Base-by-base conservation (phyloP, 1,284 basidiomycete species). In the Boletus hoseneyae region DNA sequence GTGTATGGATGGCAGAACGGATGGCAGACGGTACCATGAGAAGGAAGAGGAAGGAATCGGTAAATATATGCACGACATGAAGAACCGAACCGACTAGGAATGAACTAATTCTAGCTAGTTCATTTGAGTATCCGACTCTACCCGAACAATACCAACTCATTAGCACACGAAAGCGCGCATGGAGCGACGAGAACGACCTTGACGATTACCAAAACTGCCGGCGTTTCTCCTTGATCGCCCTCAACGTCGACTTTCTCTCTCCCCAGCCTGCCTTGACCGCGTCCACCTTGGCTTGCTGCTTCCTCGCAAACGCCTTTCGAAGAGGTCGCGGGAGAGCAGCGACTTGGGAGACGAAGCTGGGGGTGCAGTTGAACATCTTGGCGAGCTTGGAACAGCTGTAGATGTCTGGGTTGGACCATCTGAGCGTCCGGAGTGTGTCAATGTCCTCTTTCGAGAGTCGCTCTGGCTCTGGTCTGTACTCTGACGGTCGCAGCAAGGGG, bases 351-450 rank as follows among this genome's bases (percentile, higher is more conserved):
- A 87, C 77, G 51, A 85, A 83, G 23, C 71, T 64, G 27, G 73
- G 69, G 1, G 80, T 78, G 65, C 78, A 80, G 4, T 73, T 70
- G 63, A 85, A 87, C 71, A 74, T 77, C 54, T 73, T 70, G 3
- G 85, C 83, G 11, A 87, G 70, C 56, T 69, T 73, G 42, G 63
- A 61, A 11, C 78, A 73, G 42, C 76, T 80, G 61, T 80, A 82
- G 32, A 65, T 68, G 6, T 60, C 60, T 1, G 84, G 84, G 57
- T 85, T 65, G 39, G 66, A 65, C 38, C 61, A 64, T 40, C 87
- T 74, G 42, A 90, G 73, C 33, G 74, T 58, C 38, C 76, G 74
- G 51, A 90, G 79, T 57, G 79, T 72, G 35, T 70, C 73, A 10
- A 90, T 65, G 50, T 75, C 71, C 50, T 77, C 75, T 39, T 76